Evolutionary conservation across 139 green algal genomes (phyloP).

Genomic region (Zygnema cylindricum): DNA sequence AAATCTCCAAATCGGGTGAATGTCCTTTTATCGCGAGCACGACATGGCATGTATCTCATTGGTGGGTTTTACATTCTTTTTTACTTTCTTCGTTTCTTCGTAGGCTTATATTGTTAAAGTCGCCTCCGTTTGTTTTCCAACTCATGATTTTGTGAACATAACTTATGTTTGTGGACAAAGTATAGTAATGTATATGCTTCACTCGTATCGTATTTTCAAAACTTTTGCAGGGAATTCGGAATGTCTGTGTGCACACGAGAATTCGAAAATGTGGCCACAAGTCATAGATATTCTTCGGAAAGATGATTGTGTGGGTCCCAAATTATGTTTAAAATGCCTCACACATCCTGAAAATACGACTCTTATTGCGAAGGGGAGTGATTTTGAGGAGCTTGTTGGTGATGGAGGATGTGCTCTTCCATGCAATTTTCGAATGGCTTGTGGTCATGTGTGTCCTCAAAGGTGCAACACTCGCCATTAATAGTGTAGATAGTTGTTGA

Average conservation of each 20-base stretch:
- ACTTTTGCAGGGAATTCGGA: background rate
- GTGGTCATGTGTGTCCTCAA: constrained; percentile 41
- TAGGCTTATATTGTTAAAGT: too few relatives aligned
- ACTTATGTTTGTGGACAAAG: background rate
- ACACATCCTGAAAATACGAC: constrained; percentile 24
- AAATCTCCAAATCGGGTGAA: constrained; percentile 77
- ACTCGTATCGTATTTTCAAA: too few relatives aligned
- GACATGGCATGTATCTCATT: constrained; percentile 79
- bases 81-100: background rate
- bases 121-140: background rate
- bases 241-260: background rate
- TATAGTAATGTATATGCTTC: too few relatives aligned
- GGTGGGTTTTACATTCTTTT: constrained; percentile 58
- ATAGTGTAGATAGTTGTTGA: background rate
- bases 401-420: constrained; percentile 23
- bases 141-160: background rate
- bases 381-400: constrained; percentile 44
- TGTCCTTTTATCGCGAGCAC: constrained; percentile 79
- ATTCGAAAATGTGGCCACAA: constrained; percentile 26
- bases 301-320: constrained; percentile 31
- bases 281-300: background rate
- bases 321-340: constrained; percentile 11
- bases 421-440: constrained; percentile 45
- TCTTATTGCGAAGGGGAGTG: constrained; percentile 25
- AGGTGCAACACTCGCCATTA: constrained; percentile 29